These are phyloP conservation scores for Hyphodiscus hymeniophilus DNA, from an alignment of 495 filamentous ascomycete genomes.

Conservation along the genomic window DNA sequence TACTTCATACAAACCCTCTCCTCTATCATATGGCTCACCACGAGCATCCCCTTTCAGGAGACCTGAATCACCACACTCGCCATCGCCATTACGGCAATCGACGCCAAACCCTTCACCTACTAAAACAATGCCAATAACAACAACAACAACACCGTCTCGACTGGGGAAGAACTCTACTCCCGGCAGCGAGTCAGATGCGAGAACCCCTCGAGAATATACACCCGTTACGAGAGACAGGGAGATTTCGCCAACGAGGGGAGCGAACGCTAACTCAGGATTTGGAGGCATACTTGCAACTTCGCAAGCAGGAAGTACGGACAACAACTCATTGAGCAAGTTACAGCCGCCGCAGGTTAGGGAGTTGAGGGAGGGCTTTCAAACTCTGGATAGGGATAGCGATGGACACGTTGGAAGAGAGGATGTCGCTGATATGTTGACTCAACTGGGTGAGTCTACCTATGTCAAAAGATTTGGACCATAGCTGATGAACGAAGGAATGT, in stretches of 20 bases:
- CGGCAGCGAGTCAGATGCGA: constrained; percentile 19
- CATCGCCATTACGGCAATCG: constrained; percentile 38
- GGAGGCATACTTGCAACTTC: constrained; percentile 24
- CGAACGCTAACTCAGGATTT: constrained; percentile 25
- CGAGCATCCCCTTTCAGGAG: constrained; percentile 71
- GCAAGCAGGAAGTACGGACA: constrained; percentile 15
- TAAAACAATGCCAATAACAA: constrained; percentile 24
- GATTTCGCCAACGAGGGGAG: constrained; percentile 35
- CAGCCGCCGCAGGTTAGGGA: constrained; percentile 61
- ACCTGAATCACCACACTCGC: constrained; percentile 40
- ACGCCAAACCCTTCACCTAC: constrained; percentile 39
- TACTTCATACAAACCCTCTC: constrained; percentile 60
- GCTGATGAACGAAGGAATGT: constrained; percentile 29
- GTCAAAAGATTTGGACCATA: constrained; percentile 1
- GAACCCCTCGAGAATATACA: constrained; percentile 27
- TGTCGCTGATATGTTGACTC: constrained; percentile 70
- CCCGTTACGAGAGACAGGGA: constrained; percentile 23
- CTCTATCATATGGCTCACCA: constrained; percentile 58
- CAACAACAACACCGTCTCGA: constrained; percentile 32
- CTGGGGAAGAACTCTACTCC: constrained; percentile 27
- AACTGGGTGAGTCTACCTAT: constrained; percentile 48
- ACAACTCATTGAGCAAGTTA: constrained; percentile 53
- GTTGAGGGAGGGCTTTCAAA: constrained; percentile 79
- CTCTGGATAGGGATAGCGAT: constrained; percentile 75
- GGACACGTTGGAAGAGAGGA: constrained; percentile 67